Conservation (phyloP, 768 basidiomycete species). For the Boletales sp. region DNA sequence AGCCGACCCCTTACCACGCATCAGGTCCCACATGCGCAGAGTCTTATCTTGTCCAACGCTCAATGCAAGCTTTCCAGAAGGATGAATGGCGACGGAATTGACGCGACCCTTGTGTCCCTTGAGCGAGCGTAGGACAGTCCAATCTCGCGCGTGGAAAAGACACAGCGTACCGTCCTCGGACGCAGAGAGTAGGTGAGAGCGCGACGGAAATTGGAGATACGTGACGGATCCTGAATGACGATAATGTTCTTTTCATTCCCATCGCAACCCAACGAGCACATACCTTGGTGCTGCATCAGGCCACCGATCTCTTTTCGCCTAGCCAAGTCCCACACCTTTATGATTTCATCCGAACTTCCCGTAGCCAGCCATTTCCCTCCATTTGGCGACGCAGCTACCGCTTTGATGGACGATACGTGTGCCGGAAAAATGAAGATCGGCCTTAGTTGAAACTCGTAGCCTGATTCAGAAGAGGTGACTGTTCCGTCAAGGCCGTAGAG, state of each 20-base stretch:
- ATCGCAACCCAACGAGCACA: slow-evolving; percentile 7
- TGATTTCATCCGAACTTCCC: slow-evolving; percentile 92
- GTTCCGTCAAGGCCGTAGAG: slow-evolving; percentile 85
- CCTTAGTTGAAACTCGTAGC: slow-evolving; percentile 44
- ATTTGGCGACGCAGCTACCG: slow-evolving; percentile 80
- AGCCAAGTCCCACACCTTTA: slow-evolving; percentile 95
- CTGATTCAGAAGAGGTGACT: slow-evolving; percentile 30
- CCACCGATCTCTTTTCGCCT: slow-evolving; percentile 92
- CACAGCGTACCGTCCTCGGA: slow-evolving; percentile 91
- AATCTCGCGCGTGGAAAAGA: slow-evolving; percentile 91
- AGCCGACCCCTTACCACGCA: slow-evolving; percentile 87
- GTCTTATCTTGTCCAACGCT: slow-evolving; percentile 89
- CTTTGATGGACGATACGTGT: slow-evolving; percentile 89
- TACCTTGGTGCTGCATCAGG: slow-evolving; percentile 93
- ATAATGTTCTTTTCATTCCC: too few relatives aligned
- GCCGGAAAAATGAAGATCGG: slow-evolving; percentile 97
- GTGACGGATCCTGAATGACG: slow-evolving; percentile 78
- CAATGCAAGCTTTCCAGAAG: slow-evolving; percentile 86
- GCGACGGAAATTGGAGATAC: slow-evolving; percentile 78
- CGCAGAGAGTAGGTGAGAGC: slow-evolving; percentile 85
- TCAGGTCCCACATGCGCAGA: slow-evolving; percentile 97
- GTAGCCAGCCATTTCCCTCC: slow-evolving; percentile 97
- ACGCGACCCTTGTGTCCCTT: slow-evolving; percentile 94
- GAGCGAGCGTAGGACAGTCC: slow-evolving; percentile 81
- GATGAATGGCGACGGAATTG: slow-evolving; percentile 88